Evolutionary conservation across 331 rosid species (phyloP).

Genomic region (Telfairia occidentalis): DNA sequence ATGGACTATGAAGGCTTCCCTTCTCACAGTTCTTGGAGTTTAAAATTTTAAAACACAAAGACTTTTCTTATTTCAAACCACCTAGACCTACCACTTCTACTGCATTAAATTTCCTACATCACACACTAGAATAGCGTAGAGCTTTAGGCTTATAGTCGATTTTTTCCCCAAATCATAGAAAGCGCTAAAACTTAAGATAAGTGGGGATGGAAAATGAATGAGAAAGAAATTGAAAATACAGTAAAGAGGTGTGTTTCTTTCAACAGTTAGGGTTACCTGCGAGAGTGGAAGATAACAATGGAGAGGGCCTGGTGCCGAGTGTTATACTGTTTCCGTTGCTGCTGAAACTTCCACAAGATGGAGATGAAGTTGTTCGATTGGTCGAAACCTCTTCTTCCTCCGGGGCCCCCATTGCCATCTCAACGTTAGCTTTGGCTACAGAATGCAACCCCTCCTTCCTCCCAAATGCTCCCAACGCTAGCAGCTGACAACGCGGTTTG

Average conservation of each 20-base stretch:
- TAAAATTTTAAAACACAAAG: background rate
- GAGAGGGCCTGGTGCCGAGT: slow-evolving; percentile 22
- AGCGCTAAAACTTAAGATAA: background rate
- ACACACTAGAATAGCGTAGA: too few relatives aligned
- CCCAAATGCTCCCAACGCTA: background rate
- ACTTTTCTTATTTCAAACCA: background rate
- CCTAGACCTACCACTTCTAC: background rate
- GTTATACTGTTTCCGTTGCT: background rate
- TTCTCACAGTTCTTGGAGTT: background rate
- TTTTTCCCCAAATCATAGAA: background rate
- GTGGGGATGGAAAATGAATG: background rate
- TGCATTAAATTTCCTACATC: background rate
- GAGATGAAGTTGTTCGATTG: background rate
- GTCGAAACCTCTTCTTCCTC: slow-evolving; percentile 5
- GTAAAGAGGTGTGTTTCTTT: background rate
- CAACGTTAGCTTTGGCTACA: background rate
- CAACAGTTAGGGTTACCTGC: background rate
- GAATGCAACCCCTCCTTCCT: background rate
- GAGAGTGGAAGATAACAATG: slow-evolving; percentile 33
- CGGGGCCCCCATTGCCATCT: background rate
- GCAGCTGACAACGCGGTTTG: background rate
- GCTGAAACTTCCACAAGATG: slow-evolving; percentile 6
- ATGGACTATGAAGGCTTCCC: background rate
- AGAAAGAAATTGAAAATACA: background rate
- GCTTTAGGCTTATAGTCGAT: background rate